These are phyloP conservation scores for Ganoderma boninense DNA, from an alignment of 1,284 basidiomycete species.

Conservation along the genomic window DNA sequence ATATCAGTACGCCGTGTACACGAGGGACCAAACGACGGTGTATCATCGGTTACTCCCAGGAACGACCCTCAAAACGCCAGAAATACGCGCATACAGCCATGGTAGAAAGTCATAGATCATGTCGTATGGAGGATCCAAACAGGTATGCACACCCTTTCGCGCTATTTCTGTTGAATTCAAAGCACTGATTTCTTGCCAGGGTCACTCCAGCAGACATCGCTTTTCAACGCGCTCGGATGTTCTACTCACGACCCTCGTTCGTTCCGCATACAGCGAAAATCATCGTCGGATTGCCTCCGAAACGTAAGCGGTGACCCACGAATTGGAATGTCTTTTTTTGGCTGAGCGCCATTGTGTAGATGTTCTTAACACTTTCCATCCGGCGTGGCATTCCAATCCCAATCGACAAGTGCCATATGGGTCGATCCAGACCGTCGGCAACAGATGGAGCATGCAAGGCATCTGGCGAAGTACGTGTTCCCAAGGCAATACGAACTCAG, in stretches of 20 bases:
- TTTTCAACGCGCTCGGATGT: constrained; percentile 66
- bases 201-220: constrained; percentile 59
- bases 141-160: neutral
- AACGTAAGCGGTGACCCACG: constrained; percentile 54
- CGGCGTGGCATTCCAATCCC: constrained; percentile 48
- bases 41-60: constrained; percentile 19
- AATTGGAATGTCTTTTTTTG: too few species aligned
- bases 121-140: neutral
- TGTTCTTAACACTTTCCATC: constrained; percentile 63
- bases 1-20: neutral
- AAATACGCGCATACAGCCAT: constrained; percentile 1
- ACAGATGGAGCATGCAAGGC: constrained; percentile 61
- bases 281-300: constrained; percentile 71
- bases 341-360: too few species aligned
- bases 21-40: constrained; percentile 27
- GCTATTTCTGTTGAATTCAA: neutral
- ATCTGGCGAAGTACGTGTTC: constrained; percentile 85
- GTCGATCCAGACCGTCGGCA: constrained; percentile 52
- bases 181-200: constrained; percentile 34
- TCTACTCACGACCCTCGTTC: constrained; percentile 70
- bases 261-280: constrained; percentile 55
- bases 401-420: constrained; percentile 36
- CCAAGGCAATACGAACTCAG: constrained; percentile 77
- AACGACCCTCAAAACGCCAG: constrained; percentile 28
- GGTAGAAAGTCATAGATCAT: neutral